Conservation (phyloP, 2,329 filamentous ascomycete genomes). For the Thermothelomyces thermophilus region DNA sequence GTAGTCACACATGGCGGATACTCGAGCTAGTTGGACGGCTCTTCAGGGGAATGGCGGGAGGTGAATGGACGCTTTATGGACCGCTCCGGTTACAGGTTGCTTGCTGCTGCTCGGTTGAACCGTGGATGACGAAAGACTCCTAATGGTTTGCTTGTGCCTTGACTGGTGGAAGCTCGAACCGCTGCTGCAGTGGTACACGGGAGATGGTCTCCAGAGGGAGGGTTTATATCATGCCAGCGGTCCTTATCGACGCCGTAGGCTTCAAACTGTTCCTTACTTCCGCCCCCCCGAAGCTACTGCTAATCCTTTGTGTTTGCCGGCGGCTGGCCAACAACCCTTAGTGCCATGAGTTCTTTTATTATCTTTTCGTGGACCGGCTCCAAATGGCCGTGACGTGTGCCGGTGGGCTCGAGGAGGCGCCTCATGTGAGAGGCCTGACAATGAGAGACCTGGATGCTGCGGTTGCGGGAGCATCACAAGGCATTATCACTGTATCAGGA, state of each 20-base stretch:
- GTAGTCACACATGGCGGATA: conserved; percentile 57
- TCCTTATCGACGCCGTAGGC: neutral
- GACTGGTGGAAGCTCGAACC: neutral
- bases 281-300: neutral
- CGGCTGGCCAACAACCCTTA: conserved; percentile 4
- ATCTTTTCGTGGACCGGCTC: no score
- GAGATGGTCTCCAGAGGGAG: no score
- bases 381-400: no score
- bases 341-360: no score
- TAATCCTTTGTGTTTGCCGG: neutral
- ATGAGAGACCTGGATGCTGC: conserved; percentile 5
- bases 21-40: neutral
- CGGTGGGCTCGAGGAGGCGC: no score
- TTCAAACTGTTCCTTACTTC: neutral
- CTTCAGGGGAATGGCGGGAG: neutral
- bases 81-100: no score
- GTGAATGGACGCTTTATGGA: neutral
- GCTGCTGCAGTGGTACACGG: neutral
- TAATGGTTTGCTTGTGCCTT: no score
- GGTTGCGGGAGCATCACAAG: neutral
- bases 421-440: conserved; percentile 11
- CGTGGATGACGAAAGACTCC: no score
- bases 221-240: neutral
- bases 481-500: neutral
- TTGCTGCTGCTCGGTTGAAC: no score